Percentiles rank a stretch among this genome's conserved stretches.
Conservation (phyloP, 768 basidiomycete species). For the Phanerochaete carnosa region DNA sequence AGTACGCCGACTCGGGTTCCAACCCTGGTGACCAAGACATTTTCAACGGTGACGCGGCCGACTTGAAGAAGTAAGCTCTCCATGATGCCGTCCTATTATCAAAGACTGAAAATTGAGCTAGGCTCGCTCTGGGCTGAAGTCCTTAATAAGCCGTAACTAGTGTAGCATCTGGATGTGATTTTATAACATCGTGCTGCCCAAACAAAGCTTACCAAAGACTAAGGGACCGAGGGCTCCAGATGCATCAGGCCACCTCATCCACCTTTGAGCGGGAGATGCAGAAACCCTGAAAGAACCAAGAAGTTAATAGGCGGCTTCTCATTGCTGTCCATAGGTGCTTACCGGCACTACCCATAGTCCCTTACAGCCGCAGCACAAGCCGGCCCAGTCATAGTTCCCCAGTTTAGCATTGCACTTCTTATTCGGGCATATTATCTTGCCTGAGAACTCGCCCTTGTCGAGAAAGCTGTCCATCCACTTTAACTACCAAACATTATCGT, state of each 20-base stretch:
- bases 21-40: constrained; percentile 57
- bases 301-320: not conserved
- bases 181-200: not conserved
- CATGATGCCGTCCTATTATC: not conserved
- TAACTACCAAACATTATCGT: constrained; percentile 44
- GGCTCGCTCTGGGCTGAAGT: constrained; percentile 9
- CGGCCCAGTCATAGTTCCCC: constrained; percentile 97
- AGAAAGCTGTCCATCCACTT: constrained; percentile 94
- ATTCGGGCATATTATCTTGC: constrained; percentile 92
- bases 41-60: constrained; percentile 51
- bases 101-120: not conserved
- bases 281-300: constrained; percentile 39
- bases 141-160: not conserved
- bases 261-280: constrained; percentile 54
- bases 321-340: constrained; percentile 25
- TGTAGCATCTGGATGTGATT: not conserved
- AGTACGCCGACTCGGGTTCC: constrained; percentile 51
- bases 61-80: constrained; percentile 33
- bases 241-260: constrained; percentile 40
- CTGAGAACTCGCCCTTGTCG: constrained; percentile 69
- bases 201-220: not conserved
- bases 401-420: constrained; percentile 87
- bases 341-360: constrained; percentile 94
- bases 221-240: not conserved
- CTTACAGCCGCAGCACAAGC: constrained; percentile 86